Evolutionary conservation across 495 filamentous ascomycete genomes (phyloP), one percentile per base, ranked within the genome.

Genomic region (Daldinia childiae): DNA sequence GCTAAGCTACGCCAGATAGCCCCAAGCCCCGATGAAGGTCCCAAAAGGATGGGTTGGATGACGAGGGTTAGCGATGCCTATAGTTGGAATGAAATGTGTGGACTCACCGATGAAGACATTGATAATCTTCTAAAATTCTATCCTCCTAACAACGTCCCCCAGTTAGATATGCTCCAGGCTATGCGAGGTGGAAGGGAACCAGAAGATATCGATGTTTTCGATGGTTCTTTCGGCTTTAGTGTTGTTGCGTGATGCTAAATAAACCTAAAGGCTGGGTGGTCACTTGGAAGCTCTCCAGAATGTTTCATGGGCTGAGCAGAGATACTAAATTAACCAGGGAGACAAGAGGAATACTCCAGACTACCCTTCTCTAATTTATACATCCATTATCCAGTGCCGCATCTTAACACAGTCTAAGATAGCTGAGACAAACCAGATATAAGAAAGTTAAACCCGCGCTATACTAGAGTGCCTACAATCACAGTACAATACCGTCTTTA

Each of bases 1-100:
- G 88, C 86, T 80, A 94, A 91, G 83, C 78, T 99, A 68, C 82
- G 95, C 27, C 87, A 87, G 75, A 78, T 97, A 38, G 95, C 93
- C 4, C 93, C 95, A 0, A 78, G 79, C 5, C 71, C 79, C 0
- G 87, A 91, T 27, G 91, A 98, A 57, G 93, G 95, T 0, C 89
- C 91, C 6, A 95, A 93, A 83, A 83, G 95, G 64, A 99, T 99
- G 95, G 87, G 90, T 72, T 99, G 95, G 93, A 98, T 98, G 91
- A 92, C 91, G 1, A 89, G 85, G 54, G 90, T 98, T 15, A 98
- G 95, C 80, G 93, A 98, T 75, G 83, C 86, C 34, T 99, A 95
- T 86, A 90, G 82, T 54, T 84, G 95, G 73, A 91, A 96, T 60
- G 93, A 98, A 52, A 86, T 99, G 71, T 93, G 93, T 58, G 85